Evolutionary conservation across 768 basidiomycete genomes (phyloP), one percentile per base, ranked within the genome.

Genomic region (Mycena indigotica): DNA sequence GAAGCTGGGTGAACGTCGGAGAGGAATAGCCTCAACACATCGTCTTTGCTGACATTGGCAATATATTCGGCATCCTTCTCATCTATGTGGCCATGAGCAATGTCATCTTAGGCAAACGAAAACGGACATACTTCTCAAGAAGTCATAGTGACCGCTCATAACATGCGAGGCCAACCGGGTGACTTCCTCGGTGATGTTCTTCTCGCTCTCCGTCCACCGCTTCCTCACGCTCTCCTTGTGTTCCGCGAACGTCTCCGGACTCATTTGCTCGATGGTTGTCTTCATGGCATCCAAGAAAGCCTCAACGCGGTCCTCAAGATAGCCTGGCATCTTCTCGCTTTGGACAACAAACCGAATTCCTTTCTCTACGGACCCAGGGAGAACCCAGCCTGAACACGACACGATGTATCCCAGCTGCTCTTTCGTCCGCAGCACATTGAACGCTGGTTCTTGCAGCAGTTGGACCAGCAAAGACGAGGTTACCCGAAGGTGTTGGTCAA

Each of bases 371-470:
- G 83, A 77, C n/a, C 90, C 88, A 39, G 80, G 68, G 40, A 89
- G 70, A 10, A 76, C 69, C 82, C 83, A 85, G 28, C 74, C 68
- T 1, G 77, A 76, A 61, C 84, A 86, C 8, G 79, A 82, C 30
- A 97, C 95, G 40, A 97, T 80, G 70, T 99, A 99, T 4, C 97
- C 97, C 1, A 99, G 80, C 71, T 99, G 97, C 68, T 98, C 93
- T 69, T 93, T 87, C 3, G 95, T 98, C 26, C 97, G 87, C 28
- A 99, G 82, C 23, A 87, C 77, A 68, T 96, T 87, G 74, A 98
- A 99, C 10, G 90, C 84, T 1, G 95, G 96, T 65, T 99, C 97
- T n/a, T 82, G 77, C 32, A 95, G 79, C 55, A 98, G 89, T 64
- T 95, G 93, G 0, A 81, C 80, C 23, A 98, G 84, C 15, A 99